phyloP scores from a whole-genome alignment of 2,329 filamentous ascomycete genomes.

The Fusarium chuoi region DNA sequence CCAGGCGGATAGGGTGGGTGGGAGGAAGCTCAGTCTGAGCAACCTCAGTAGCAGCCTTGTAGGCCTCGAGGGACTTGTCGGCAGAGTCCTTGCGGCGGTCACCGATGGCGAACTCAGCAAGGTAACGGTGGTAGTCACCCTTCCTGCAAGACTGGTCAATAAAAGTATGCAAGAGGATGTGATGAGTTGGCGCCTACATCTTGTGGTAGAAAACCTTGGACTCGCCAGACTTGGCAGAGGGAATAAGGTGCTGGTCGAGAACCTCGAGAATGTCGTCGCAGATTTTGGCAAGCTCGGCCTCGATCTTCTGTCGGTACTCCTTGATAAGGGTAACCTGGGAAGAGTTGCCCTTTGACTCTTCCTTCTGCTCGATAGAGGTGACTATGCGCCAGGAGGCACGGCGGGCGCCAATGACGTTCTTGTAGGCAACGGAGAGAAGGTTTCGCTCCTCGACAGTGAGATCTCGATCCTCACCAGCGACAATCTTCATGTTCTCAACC shows the following conservation, averaged over 20 bases:
- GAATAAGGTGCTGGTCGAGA: constrained; percentile 91
- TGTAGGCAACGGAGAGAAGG: constrained; percentile 98
- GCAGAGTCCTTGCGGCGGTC: constrained; percentile 93
- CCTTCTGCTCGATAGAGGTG: constrained; percentile 99
- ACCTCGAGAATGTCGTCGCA: constrained; percentile 98
- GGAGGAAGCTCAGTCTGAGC: constrained; percentile 97
- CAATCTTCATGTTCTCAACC: constrained; percentile 99
- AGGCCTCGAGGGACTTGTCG: constrained; percentile 89
- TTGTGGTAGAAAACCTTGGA: constrained; percentile 99
- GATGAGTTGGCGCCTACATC: constrained; percentile 81
- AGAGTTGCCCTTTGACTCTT: constrained; percentile 97
- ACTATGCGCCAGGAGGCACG: constrained; percentile 99
- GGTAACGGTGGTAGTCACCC: constrained; percentile 96
- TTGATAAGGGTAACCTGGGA: constrained; percentile 95
- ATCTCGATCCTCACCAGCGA: constrained; percentile 86
- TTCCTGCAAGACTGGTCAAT: constrained; percentile 70
- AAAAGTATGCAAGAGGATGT: constrained; percentile 77
- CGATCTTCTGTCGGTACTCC: constrained; percentile 98
- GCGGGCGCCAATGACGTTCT: constrained; percentile 98
- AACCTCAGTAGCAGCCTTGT: constrained; percentile 99
- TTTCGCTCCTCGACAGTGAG: constrained; percentile 98
- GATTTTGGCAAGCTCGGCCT: constrained; percentile 95
- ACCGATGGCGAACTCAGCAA: constrained; percentile 91
- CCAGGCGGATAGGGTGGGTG: constrained; percentile 97
- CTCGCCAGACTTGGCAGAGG: constrained; percentile 95